Conservation (phyloP, 2,329 filamentous ascomycete genomes). For the Fusarium fracticaudum region DNA sequence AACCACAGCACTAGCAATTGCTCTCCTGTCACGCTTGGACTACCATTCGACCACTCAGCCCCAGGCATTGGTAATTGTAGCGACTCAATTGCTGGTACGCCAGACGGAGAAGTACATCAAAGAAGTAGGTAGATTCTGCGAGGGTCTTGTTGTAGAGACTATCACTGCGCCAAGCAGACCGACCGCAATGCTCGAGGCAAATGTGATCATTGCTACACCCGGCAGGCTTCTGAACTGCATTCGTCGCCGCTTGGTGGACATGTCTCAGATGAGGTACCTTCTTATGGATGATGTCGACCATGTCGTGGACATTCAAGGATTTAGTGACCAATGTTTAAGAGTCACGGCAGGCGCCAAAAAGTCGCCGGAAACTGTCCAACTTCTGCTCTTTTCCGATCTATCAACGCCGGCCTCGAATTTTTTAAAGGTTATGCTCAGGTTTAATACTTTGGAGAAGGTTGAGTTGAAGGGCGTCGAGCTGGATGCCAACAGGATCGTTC, state of each 20-base stretch:
- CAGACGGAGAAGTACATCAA: background rate
- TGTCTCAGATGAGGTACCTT: background rate
- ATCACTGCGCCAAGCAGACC: background rate
- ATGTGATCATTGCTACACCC: background rate
- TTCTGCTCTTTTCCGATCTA: background rate
- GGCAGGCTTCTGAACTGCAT: background rate
- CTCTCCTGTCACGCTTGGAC: background rate
- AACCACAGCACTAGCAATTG: background rate
- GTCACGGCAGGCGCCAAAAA: rapidly evolving
- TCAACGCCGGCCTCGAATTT: rapidly evolving
- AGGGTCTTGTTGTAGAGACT: background rate
- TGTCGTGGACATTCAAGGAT: background rate
- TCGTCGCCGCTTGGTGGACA: background rate
- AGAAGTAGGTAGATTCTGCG: background rate
- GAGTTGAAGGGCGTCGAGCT: background rate
- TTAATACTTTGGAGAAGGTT: background rate
- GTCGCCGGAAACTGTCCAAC: background rate
- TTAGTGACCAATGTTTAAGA: rapidly evolving
- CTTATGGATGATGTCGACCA: background rate
- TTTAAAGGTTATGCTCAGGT: rapidly evolving
- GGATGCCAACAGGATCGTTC: background rate
- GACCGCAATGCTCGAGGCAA: background rate
- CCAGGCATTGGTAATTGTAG: background rate
- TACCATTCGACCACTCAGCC: background rate
- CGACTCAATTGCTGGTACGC: rapidly evolving